Evolutionary conservation across 2,329 filamentous ascomycete species (phyloP), one percentile per base, ranked within the genome.

Genomic region (Cytospora mali): DNA sequence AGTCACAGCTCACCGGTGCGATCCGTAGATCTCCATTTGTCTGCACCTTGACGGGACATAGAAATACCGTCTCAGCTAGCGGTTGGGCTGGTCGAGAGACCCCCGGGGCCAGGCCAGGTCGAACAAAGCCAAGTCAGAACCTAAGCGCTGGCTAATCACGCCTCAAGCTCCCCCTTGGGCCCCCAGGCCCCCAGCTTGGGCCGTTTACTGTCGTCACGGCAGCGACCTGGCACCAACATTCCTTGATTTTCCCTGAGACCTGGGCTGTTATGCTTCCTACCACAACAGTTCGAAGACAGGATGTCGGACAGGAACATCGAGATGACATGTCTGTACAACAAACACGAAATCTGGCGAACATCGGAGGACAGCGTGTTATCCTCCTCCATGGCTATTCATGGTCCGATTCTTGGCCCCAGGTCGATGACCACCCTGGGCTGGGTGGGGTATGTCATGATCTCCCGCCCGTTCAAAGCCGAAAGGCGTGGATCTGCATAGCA

Each of bases 371-470:
- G 23, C 42, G 33, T 39, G n/a, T n/a, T n/a, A n/a, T n/a, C n/a
- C 23, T 48, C 25, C 42, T 28, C 49, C 11, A 50, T 53, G 18
- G 25, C 28, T 21, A 4, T n/a, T 53, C 18, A 35, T 59, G 57
- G 35, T 53, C 31, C 31, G 57, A 59, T 53, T 49, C 31, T 51
- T 21, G 29, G 28, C n/a, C 29, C 39, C 23, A 35, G n/a, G 7
- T 29, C 23, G 48, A 39, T 51, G 29, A 29, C 18, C 31, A 27
- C 25, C 49, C n/a, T n/a, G n/a, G n/a, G n/a, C 11, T n/a, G n/a
- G 33, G 57, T 59, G 57, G 25, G 49, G 49, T 27, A 53, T 59
- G 49, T 59, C 48, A 42, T 59, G 57, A 53, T 59, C 33, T 25
- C 29, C 33, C 53, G 25, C 39, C 16, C 16, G 21, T 13, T 21